A percentile compares a stretch with the other conserved stretches of the same genome.
These are phyloP conservation scores for Hymenoscyphus occultus DNA, from an alignment of 2,329 filamentous ascomycete species.

Conservation along the genomic window DNA sequence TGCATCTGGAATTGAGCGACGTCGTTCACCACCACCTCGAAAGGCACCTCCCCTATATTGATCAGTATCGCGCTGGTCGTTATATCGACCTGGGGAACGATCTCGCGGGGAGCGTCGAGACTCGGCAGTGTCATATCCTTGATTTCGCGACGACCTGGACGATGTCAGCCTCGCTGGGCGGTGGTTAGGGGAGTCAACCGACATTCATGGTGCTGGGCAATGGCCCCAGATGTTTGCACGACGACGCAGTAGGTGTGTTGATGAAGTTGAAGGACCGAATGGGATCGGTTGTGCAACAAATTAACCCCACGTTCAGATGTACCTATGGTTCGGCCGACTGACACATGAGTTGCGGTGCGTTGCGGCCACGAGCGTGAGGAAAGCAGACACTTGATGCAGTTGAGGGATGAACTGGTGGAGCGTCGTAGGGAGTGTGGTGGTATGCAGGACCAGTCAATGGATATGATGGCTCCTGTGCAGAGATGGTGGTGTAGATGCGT, in stretches of 20 bases:
- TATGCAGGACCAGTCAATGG: neutral
- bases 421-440: neutral
- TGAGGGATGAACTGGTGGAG: neutral
- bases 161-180: conserved; percentile 20
- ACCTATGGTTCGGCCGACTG: conserved; percentile 6
- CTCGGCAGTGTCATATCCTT: conserved; percentile 39
- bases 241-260: conserved; percentile 2
- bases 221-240: conserved; percentile 21
- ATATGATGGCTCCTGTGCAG: neutral
- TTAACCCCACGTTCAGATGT: conserved; percentile 11
- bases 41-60: conserved; percentile 31
- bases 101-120: conserved; percentile 42
- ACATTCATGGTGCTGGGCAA: conserved; percentile 36
- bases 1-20: conserved; percentile 31
- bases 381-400: neutral
- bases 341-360: conserved; percentile 8
- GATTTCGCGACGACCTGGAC: conserved; percentile 36
- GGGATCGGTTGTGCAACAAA: conserved; percentile 9
- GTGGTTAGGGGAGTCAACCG: conserved; percentile 7
- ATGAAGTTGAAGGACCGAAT: neutral
- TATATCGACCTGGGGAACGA: conserved; percentile 38
- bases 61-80: conserved; percentile 29
- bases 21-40: conserved; percentile 32
- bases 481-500: conserved; percentile 3
- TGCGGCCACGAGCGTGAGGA: conserved; percentile 7